Percentiles rank a stretch among this genome's conserved stretches.
These are phyloP conservation scores for Kazachstania psychrophila DNA, from an alignment of 805 yeast genomes.

Conservation along the genomic window DNA sequence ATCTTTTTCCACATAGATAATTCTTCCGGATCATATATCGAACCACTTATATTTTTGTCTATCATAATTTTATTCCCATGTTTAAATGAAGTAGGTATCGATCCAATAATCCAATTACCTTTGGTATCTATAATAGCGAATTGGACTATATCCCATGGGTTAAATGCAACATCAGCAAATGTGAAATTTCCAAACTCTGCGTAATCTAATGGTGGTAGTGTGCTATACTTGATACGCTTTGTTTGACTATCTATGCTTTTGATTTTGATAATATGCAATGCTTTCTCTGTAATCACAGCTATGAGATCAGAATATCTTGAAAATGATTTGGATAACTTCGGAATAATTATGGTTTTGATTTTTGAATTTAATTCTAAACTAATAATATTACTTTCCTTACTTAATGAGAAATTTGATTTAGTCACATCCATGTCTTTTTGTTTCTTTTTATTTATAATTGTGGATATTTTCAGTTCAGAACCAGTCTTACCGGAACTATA, in stretches of 20 bases:
- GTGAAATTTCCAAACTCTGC: conserved; percentile 26
- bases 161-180: conserved; percentile 39
- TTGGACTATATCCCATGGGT: conserved; percentile 33
- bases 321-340: conserved; percentile 17
- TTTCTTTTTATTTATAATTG: neutral
- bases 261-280: conserved; percentile 30
- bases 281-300: conserved; percentile 33
- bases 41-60: conserved; percentile 12
- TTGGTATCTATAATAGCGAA: conserved; percentile 41
- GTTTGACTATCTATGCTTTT: conserved; percentile 9
- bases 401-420: neutral
- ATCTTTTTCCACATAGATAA: conserved; percentile 48
- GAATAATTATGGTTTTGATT: conserved; percentile 35
- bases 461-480: conserved; percentile 13
- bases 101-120: conserved; percentile 44
- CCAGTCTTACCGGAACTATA: conserved; percentile 16
- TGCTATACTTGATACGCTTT: conserved; percentile 13
- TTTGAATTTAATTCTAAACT: conserved; percentile 29
- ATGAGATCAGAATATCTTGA: conserved; percentile 24
- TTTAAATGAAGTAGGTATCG: conserved; percentile 16
- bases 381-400: neutral
- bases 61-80: conserved; percentile 9
- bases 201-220: conserved; percentile 18
- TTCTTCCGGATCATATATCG: conserved; percentile 39
- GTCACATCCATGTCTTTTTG: neutral